Evolutionary conservation across 805 yeast species (phyloP).

Genomic region (Metschnikowia shivogae): DNA sequence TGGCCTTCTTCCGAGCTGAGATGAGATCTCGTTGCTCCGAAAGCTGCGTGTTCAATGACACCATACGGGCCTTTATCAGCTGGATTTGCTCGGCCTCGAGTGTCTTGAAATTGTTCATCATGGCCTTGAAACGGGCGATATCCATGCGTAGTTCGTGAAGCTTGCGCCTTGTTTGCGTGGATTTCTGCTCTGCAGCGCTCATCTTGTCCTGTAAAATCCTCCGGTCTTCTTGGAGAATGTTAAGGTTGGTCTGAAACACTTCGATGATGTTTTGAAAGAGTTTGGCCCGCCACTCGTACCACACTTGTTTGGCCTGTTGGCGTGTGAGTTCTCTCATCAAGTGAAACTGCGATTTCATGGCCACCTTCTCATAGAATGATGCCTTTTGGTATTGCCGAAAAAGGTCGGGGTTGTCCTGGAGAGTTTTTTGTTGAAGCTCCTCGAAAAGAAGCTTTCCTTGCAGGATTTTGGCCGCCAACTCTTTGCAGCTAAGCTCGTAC

Average conservation of each 20-base stretch:
- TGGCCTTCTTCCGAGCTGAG: conserved; percentile 7
- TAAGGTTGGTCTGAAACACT: conserved; percentile 23
- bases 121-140: conserved; percentile 16
- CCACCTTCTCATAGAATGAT: conserved; percentile 31
- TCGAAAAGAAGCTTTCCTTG: conserved; percentile 47
- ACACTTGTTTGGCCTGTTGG: conserved; percentile 49
- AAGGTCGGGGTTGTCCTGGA: conserved; percentile 45
- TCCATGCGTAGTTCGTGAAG: conserved; percentile 14
- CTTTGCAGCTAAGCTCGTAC: conserved; percentile 51
- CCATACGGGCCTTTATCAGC: conserved; percentile 11
- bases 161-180: conserved; percentile 8
- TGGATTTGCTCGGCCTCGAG: conserved; percentile 16
- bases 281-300: conserved; percentile 62
- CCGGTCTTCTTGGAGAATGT: conserved; percentile 21
- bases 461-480: conserved; percentile 45
- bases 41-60: conserved; percentile 16
- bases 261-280: conserved; percentile 43
- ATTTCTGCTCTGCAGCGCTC: conserved; percentile 10
- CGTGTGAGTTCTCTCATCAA: conserved; percentile 48
- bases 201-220: conserved; percentile 13
- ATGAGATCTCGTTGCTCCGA: conserved; percentile 14
- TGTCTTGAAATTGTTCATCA: conserved; percentile 13
- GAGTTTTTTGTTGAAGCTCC: conserved; percentile 44
- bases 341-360: conserved; percentile 46
- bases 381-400: conserved; percentile 47